Evolutionary conservation across 176 grass and related monocot genomes (phyloP).

Genomic region (Panicum miliaceum): DNA sequence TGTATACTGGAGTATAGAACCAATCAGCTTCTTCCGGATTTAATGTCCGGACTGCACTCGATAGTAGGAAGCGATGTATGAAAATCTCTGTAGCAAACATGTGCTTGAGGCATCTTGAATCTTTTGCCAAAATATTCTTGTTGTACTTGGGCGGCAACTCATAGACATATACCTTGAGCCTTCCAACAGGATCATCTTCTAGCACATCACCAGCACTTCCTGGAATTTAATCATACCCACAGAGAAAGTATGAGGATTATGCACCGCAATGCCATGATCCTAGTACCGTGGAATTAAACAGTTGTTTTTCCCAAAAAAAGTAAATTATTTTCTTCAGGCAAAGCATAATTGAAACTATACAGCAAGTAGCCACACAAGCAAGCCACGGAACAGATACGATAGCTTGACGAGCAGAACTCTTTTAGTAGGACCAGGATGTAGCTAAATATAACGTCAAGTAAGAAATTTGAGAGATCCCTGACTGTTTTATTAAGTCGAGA

Average conservation of each 20-base stretch:
- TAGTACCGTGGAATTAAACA: background rate
- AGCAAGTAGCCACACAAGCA: background rate
- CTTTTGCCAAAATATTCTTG: constrained; percentile 65
- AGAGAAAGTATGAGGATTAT: background rate
- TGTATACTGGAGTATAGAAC: constrained; percentile 74
- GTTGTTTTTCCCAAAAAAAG: background rate
- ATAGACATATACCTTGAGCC: constrained; percentile 76
- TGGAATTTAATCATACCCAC: constrained; percentile 33
- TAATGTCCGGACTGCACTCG: constrained; percentile 52
- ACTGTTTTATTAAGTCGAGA: background rate
- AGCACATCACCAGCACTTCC: constrained; percentile 72
- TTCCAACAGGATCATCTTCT: constrained; percentile 73
- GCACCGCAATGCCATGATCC: background rate
- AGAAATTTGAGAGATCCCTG: background rate
- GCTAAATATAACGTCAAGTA: background rate
- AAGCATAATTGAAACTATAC: background rate
- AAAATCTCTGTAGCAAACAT: constrained; percentile 84
- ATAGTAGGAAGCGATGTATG: constrained; percentile 69
- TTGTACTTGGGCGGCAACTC: constrained; percentile 75
- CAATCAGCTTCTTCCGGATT: constrained; percentile 76
- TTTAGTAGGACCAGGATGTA: background rate
- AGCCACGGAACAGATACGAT: background rate
- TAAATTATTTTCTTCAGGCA: background rate
- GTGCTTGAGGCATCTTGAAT: constrained; percentile 72
- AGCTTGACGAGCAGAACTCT: background rate